Base-by-base conservation (phyloP, 441 rosid genomes). In the Mallotus japonicus region DNA sequence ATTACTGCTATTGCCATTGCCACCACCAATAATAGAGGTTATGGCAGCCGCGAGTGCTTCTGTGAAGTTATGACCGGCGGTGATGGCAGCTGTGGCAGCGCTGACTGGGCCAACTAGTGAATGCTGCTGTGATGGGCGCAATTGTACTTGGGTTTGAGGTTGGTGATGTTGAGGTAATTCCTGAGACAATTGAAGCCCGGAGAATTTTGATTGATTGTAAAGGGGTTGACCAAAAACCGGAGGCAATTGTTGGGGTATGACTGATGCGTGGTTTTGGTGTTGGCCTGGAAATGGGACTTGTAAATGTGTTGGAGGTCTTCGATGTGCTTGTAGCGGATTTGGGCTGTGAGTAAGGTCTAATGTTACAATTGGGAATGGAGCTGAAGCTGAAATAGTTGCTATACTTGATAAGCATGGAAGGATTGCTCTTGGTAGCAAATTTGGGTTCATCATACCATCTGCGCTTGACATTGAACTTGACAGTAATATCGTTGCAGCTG, bases 401-500 rank as follows among this genome's bases (percentile, higher is more conserved):
- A 87, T 62, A 75, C 83, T 86, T 65, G 96, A 79, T 2, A 89
- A 86, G 75, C 87, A 82, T 37, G 99, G 98, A 51, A 90, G 90
- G 47, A 91, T 86, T 28, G 97, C 89, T 79, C 90, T 81, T 4
- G 97, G 92, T 44, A 90, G 80, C 70, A 93, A 77, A 77, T 89
- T 93, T 1, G 89, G 89, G 76, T 88, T 91, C 91, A 89, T 92
- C 32, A 88, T 68, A 2, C 91, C 96, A 6, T 95, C 99, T 2
- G 87, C 86, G 75, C 98, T 95, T 5, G 98, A 85, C 93, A 90
- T 93, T 19, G 99, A 91, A 0, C 98, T 97, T 1, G 99, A 93
- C 16, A 93, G 89, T 44, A 95, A 61, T 97, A 91, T 95, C 65
- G 71, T 86, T 2, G 94, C 97, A 0, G 99, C 99, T 0, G 98